phyloP scores from a whole-genome alignment of 208 protist species.

The Crithidia expoeki region DNA sequence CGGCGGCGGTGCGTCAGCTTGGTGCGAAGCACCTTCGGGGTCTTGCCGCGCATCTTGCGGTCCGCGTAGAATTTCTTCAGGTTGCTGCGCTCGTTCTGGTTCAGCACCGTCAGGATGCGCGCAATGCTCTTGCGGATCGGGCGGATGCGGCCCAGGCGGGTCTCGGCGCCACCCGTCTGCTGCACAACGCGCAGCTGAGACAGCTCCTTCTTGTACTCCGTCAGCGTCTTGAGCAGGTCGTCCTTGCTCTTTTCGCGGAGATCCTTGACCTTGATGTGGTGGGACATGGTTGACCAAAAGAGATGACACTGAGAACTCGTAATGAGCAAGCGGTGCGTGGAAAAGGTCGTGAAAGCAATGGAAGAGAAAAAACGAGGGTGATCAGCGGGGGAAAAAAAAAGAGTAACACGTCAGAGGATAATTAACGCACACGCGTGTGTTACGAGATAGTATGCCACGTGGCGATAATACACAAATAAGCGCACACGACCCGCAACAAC shows the following conservation, averaged over 20 bases:
- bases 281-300: constrained; percentile 61
- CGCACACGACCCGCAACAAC: too few species aligned
- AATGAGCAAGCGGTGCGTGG: too few species aligned
- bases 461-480: too few species aligned
- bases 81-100: constrained; percentile 93
- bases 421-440: too few species aligned
- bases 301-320: too few species aligned
- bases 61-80: constrained; percentile 95
- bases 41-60: constrained; percentile 85
- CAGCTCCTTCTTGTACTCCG: constrained; percentile 97
- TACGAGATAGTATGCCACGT: too few species aligned
- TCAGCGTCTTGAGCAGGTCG: constrained; percentile 96
- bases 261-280: constrained; percentile 88
- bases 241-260: constrained; percentile 96
- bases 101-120: constrained; percentile 97
- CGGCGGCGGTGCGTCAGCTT: constrained; percentile 92
- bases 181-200: constrained; percentile 96
- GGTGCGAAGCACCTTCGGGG: constrained; percentile 76
- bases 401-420: too few species aligned
- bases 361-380: too few species aligned
- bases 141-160: constrained; percentile 95
- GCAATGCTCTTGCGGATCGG: constrained; percentile 97
- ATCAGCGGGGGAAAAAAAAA: too few species aligned
- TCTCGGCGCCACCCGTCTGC: constrained; percentile 91
- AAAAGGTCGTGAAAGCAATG: too few species aligned